Base-by-base conservation (phyloP, 1,284 basidiomycete genomes). In the Pseudozyma sp. region DNA sequence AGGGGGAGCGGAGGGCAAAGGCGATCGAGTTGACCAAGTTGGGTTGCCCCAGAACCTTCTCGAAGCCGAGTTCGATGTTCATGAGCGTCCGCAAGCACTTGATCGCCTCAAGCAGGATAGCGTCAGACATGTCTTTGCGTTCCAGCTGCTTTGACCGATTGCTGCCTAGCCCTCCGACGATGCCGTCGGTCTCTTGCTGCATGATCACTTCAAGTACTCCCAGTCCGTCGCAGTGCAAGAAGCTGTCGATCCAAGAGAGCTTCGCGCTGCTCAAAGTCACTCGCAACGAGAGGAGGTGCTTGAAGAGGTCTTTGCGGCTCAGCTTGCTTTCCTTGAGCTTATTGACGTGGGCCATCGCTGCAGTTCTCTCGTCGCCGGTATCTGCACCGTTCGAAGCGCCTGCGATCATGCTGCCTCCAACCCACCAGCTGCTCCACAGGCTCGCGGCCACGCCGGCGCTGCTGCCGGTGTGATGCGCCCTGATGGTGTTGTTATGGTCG, bases 261-360 rank as follows among this genome's bases (percentile, higher is more conserved):
- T 90, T 91, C 0, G 91, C 92, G 0, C 93, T 94, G 5, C 93
- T 92, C 1, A 96, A 86, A 77, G 93, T 91, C 0, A 94, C 91
- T 3, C 94, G 89, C n/a, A 97, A 86, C 1, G 91, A 90, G 44
- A 94, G 91, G 1, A 96, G 86, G 75, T 92, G 90, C 80, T 92
- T 94, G 65, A 89, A 88, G 29, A 80, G 68, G 11, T 79, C 75
- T 47, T 75, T 79, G 16, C 77, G 68, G 37, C 62, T 63, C 30
- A 72, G 53, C 50, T 69, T 77, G 48, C 51, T 56, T 6, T 68
- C 65, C 34, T 57, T 58, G 37, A 80, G 45, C 31, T 63, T 60
- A 9, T 55, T 37, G 13, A 73, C 51, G 40, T 78, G 69, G 17
- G 45, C 33, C 30, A 64, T 44, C 13, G 55, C 64, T 4, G 54